Conservation (phyloP, 2,329 filamentous ascomycete genomes). For the Pseudogymnoascus sp. region DNA sequence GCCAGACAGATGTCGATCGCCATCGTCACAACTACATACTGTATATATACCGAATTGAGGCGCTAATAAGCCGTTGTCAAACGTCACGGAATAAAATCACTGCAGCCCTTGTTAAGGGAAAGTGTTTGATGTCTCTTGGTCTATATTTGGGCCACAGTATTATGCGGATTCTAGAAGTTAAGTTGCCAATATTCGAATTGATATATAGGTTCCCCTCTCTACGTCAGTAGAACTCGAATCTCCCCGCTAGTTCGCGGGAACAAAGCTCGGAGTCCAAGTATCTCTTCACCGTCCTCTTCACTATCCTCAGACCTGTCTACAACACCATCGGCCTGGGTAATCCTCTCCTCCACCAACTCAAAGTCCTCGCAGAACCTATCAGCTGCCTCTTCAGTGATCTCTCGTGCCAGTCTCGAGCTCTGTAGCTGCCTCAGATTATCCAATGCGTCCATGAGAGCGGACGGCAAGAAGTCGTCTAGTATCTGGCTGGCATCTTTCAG, state of each 20-base stretch:
- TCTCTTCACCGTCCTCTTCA: constrained; percentile 20
- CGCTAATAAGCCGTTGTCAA: background rate
- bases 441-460: constrained; percentile 84
- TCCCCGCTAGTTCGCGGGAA: constrained; percentile 31
- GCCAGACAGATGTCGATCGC: constrained; percentile 1
- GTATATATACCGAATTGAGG: background rate
- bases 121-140: background rate
- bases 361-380: constrained; percentile 82
- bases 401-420: constrained; percentile 62
- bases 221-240: constrained; percentile 29
- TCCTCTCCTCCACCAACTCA: constrained; percentile 56
- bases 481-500: constrained; percentile 65
- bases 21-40: constrained; percentile 4
- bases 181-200: background rate
- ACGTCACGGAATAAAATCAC: background rate
- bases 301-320: constrained; percentile 18
- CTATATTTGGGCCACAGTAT: background rate
- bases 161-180: background rate
- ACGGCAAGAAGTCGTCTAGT: constrained; percentile 85
- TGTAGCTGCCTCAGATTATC: constrained; percentile 70
- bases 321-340: constrained; percentile 51
- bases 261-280: constrained; percentile 20
- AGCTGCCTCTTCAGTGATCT: constrained; percentile 75
- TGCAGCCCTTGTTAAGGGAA: background rate
- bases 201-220: background rate